Base-by-base conservation (phyloP, 2,329 filamentous ascomycete genomes). In the Furcasterigmium sp. region DNA sequence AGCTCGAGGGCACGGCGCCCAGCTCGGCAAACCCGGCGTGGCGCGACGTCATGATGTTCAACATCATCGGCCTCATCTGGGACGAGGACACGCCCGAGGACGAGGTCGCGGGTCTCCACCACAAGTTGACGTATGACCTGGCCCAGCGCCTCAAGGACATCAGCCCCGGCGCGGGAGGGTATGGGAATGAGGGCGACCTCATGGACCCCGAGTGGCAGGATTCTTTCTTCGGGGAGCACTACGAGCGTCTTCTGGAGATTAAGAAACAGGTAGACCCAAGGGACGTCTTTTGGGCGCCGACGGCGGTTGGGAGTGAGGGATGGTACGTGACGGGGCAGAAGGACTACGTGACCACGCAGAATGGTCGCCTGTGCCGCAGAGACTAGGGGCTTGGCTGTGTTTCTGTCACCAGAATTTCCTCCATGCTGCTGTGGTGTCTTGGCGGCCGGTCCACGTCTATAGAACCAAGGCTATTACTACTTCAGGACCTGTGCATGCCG, bases 161-260 rank as follows among this genome's bases (percentile, higher is more conserved):
- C 9, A 64, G 67, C 1, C 69, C 68, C 4, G 67, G 61, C 2
- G 57, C 57, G 2, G 71, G 72, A 5, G 60, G 68, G 4, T 76
- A 76, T 47, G 55, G 73, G 53, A 76, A 75, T 46, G 76, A 80
- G 60, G 69, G 63, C 3, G 69, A 78, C 53, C 67, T 72, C 34
- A 61, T 64, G 46, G 64, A 76, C 53, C 65, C 64, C 2, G 51
- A 69, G 43, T 77, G 62, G 8, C 49, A 53, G 45, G 20, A 45
- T 10, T 46, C 37, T 26, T 53, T 54, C 35, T 53, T 39, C 23
- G 48, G 52, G 15, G 20, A 34, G 13, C 48, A 51, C 14, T 52
- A 53, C 37, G 35, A 43, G 36, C 37, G 41, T 13, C 43, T 54
- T 23, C 18, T 45, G 19, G 21, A 23, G 10, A 45, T 53, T 29